phyloP scores from a whole-genome alignment of 2,329 filamentous ascomycete species.

The Aspergillus sp. region DNA sequence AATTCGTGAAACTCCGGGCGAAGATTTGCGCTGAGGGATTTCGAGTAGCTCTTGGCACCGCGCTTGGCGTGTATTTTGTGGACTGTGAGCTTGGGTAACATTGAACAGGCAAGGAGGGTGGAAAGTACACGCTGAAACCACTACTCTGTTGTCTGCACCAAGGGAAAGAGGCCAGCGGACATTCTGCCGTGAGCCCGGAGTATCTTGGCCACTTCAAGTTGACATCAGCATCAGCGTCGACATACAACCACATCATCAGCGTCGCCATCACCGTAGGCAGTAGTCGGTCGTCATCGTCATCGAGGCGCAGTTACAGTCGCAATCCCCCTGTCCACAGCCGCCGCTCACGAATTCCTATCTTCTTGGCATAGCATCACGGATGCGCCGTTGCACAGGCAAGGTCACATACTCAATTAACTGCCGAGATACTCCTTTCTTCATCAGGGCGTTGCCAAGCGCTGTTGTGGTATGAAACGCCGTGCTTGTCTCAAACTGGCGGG shows the following conservation, averaged over 20 bases:
- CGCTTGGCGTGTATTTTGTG: slow-evolving; percentile 11
- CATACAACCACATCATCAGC: not conserved
- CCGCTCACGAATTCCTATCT: not conserved
- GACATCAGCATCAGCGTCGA: not conserved
- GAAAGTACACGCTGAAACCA: not conserved
- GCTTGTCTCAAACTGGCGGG: slow-evolving; percentile 8
- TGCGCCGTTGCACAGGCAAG: slow-evolving; percentile 15
- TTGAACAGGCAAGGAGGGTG: slow-evolving; percentile 7
- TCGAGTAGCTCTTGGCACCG: slow-evolving; percentile 11
- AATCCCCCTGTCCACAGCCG: not conserved
- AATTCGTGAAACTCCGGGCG: slow-evolving; percentile 2
- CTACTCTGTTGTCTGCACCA: not conserved
- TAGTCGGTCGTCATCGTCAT: not conserved
- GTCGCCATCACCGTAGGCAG: not conserved
- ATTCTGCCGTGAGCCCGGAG: not conserved
- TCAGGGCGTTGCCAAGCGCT: slow-evolving; percentile 23
- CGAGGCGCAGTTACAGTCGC: not conserved
- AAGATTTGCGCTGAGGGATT: slow-evolving; percentile 3
- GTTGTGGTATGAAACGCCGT: slow-evolving; percentile 21
- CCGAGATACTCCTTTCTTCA: slow-evolving; percentile 5
- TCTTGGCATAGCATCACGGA: slow-evolving; percentile 12
- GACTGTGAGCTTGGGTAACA: slow-evolving; percentile 9
- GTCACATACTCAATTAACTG: not conserved
- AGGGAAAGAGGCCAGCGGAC: not conserved
- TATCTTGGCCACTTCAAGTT: not conserved